Conservation (phyloP, 106 monocot genomes). For the Dioscorea zingiberensis region DNA sequence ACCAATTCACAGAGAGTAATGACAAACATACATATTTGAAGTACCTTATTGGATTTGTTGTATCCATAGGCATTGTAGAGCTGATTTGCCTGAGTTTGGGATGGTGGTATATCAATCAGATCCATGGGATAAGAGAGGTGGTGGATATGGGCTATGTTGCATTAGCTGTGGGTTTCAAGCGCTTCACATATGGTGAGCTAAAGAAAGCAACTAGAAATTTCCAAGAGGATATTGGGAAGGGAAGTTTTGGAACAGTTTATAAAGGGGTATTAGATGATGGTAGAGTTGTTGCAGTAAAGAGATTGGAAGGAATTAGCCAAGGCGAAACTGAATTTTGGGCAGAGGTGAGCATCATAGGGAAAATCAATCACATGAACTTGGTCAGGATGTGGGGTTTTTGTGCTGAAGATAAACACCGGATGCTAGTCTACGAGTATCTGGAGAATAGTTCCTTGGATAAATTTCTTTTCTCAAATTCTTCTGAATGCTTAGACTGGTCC, state of each 20-base stretch:
- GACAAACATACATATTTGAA: not conserved
- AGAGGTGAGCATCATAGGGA: constrained; percentile 29
- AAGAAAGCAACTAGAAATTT: constrained; percentile 7
- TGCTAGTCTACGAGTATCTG: constrained; percentile 19
- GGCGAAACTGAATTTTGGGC: constrained; percentile 28
- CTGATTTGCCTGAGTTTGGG: constrained; percentile 1
- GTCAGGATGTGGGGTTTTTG: constrained; percentile 36
- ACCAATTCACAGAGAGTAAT: too few relatives aligned
- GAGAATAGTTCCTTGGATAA: constrained; percentile 9
- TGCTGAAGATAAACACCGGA: constrained; percentile 14
- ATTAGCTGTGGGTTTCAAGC: constrained; percentile 4
- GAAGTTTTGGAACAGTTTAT: constrained; percentile 3
- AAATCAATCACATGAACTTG: constrained; percentile 36
- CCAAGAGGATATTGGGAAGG: constrained; percentile 5
- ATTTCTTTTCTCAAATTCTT: not conserved
- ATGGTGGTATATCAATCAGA: constrained; percentile 4
- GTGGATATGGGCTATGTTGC: not conserved
- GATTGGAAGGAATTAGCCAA: constrained; percentile 7
- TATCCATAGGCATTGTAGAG: not conserved
- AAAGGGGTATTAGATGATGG: constrained; percentile 19
- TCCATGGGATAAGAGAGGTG: too few relatives aligned
- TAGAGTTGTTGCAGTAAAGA: constrained; percentile 10
- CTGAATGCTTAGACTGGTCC: not conserved
- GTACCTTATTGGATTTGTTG: not conserved
- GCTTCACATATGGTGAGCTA: constrained; percentile 4